Evolutionary conservation across 257 asterid genomes (phyloP).

Genomic region (Nemophila menziesii): DNA sequence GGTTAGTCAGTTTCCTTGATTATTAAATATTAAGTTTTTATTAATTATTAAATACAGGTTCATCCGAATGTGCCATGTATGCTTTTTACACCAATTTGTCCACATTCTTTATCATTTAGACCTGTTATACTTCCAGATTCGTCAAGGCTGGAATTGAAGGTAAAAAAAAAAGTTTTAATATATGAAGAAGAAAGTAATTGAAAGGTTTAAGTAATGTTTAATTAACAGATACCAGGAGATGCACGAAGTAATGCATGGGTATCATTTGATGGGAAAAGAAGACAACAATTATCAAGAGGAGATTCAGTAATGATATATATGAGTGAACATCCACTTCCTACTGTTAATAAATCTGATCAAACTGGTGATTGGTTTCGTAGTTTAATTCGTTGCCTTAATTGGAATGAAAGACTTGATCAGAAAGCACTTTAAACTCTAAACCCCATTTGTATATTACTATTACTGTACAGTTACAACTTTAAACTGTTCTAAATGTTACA

Average conservation of each 20-base stretch:
- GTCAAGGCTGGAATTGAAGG: conserved; percentile 90
- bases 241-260: conserved; percentile 98
- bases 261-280: conserved; percentile 92
- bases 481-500: too few species aligned
- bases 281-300: conserved; percentile 88
- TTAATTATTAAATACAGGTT: conserved; percentile 50
- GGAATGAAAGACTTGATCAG: conserved; percentile 96
- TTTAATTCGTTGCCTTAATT: conserved; percentile 92
- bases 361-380: conserved; percentile 97
- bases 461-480: conserved; percentile 30
- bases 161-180: too few species aligned
- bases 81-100: conserved; percentile 97
- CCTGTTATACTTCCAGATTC: conserved; percentile 99
- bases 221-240: conserved; percentile 67
- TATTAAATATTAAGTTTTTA: too few species aligned
- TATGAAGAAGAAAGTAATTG: too few species aligned
- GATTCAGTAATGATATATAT: conserved; percentile 78
- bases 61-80: conserved; percentile 99
- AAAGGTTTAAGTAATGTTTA: too few species aligned
- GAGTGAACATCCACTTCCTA: conserved; percentile 98
- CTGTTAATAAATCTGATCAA: conserved; percentile 84
- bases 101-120: conserved; percentile 96
- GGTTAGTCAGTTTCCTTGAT: conserved; percentile 35
- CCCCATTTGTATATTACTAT: conserved; percentile 32
- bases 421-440: conserved; percentile 51